Evolutionary conservation across 176 grass and related monocot species (phyloP).

Genomic region (Phoenix dactylifera): DNA sequence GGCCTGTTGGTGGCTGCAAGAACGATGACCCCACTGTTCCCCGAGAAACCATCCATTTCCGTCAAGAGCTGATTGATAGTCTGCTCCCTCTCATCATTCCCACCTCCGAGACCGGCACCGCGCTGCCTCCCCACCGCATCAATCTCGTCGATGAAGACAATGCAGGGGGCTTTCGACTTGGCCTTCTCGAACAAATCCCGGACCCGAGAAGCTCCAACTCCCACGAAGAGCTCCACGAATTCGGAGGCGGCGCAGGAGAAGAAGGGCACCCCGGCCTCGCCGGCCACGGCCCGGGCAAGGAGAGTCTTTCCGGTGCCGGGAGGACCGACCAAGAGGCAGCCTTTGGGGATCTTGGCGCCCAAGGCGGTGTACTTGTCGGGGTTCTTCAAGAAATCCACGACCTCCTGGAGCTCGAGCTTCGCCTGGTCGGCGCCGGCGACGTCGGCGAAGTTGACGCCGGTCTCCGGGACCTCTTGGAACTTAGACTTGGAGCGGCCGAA

Average conservation of each 20-base stretch:
- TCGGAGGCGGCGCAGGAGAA: slow-evolving; percentile 94
- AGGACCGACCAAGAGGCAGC: slow-evolving; percentile 77
- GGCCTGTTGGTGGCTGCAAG: slow-evolving; percentile 86
- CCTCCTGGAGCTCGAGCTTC: slow-evolving; percentile 96
- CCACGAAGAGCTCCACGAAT: slow-evolving; percentile 94
- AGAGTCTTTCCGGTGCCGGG: slow-evolving; percentile 85
- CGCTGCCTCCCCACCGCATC: slow-evolving; percentile 90
- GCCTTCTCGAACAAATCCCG: slow-evolving; percentile 98
- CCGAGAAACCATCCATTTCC: slow-evolving; percentile 94
- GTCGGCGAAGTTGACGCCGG: slow-evolving; percentile 64
- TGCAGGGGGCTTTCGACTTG: slow-evolving; percentile 93
- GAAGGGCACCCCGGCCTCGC: slow-evolving; percentile 88
- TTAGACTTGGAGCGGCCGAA: slow-evolving; percentile 93
- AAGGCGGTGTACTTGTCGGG: slow-evolving; percentile 95
- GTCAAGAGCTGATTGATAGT: slow-evolving; percentile 96
- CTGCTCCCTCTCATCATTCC: slow-evolving; percentile 97
- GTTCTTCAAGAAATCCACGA: slow-evolving; percentile 94
- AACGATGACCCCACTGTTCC: slow-evolving; percentile 92
- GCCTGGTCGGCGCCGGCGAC: slow-evolving; percentile 95
- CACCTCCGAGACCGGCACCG: slow-evolving; percentile 79
- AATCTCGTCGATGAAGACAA: slow-evolving; percentile 95
- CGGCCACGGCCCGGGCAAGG: slow-evolving; percentile 75
- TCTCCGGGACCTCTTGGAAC: slow-evolving; percentile 98
- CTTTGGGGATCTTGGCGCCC: slow-evolving; percentile 93
- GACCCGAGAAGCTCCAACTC: slow-evolving; percentile 80